Base-by-base conservation (phyloP, 1,284 basidiomycete species). In the Testicularia cyperi region DNA sequence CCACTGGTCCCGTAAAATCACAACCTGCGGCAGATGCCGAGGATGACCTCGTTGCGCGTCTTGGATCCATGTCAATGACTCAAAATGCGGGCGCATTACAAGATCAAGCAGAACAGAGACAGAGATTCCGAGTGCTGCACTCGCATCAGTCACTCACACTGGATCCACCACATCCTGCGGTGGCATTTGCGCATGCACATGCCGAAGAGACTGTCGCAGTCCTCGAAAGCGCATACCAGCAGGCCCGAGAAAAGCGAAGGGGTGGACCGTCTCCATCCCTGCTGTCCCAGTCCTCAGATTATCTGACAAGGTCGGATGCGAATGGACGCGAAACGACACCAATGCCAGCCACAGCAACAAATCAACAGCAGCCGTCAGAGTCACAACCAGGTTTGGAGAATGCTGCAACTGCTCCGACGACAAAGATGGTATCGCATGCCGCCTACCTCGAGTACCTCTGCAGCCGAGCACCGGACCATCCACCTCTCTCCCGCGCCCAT, bases 131-230 rank as follows among this genome's bases (percentile, higher is more conserved):
- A 19, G 55, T 68, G 7, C 44, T 65, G 4, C 48, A 44, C 16
- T 45, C 61, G 15, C 44, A 38, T 2, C 41, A 61, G 10, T 51
- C 58, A 2, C 27, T 72, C 10, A 16, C 43, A 6, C 55, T 74
- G 28, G 48, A 70, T 20, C 58, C 57, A 15, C 46, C 71, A 1
- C 52, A 64, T 29, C 60, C 61, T 1, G 60, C 71, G 3, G 55
- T 74, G 7, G 48, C 40, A 10, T 54, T 52, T 38, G 31, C 58
- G 0, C 61, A 70, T 29, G 65, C 58, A 8, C 51, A 67, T 29
- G 41, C 54, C 3, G 45, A 54, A 13, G 66, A 68, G 54, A 39
- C 48, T 1, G 66, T 56, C 32, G 5, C 35, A 6, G 18, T 60
- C 18, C 40, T 48, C 19, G 38, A 49, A 28, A 52, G 44, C 15